Evolutionary conservation across 1,284 basidiomycete genomes (phyloP).

Genomic region (Austropuccinia psidii): DNA sequence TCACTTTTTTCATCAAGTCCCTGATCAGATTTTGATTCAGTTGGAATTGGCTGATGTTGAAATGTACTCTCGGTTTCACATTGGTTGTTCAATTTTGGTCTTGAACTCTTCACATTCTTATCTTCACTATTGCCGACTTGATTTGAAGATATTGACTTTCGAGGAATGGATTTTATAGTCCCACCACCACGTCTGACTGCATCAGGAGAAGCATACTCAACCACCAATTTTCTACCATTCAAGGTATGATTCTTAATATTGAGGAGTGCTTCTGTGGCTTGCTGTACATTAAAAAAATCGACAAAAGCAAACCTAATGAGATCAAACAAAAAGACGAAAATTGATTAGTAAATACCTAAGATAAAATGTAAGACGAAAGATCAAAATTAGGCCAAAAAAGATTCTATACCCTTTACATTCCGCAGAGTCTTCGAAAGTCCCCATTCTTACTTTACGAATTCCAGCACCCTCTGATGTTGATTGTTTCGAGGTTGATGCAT

Average conservation of each 20-base stretch:
- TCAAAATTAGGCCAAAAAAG: background rate
- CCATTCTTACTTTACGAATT: slow-evolving; percentile 81
- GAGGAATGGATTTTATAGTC: background rate
- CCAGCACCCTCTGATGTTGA: slow-evolving; percentile 50
- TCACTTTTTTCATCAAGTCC: background rate
- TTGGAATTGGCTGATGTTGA: background rate
- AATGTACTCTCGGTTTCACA: background rate
- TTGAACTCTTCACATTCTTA: background rate
- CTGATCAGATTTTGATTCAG: background rate
- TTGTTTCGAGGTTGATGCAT: background rate
- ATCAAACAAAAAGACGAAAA: background rate
- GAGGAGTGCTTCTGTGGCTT: slow-evolving; percentile 72
- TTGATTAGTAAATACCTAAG: background rate
- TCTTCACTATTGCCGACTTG: background rate
- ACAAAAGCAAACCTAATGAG: slow-evolving; percentile 77
- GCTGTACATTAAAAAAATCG: slow-evolving; percentile 71
- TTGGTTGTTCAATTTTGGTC: background rate
- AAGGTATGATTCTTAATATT: slow-evolving; percentile 77
- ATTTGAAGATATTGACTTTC: background rate
- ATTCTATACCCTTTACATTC: slow-evolving; percentile 78
- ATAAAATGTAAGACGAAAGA: background rate
- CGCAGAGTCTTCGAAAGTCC: slow-evolving; percentile 89
- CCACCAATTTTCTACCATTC: slow-evolving; percentile 70
- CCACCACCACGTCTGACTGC: slow-evolving; percentile 29
- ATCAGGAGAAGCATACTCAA: slow-evolving; percentile 61